Base-by-base conservation (phyloP, 106 monocot genomes). In the Posidonia australis region DNA sequence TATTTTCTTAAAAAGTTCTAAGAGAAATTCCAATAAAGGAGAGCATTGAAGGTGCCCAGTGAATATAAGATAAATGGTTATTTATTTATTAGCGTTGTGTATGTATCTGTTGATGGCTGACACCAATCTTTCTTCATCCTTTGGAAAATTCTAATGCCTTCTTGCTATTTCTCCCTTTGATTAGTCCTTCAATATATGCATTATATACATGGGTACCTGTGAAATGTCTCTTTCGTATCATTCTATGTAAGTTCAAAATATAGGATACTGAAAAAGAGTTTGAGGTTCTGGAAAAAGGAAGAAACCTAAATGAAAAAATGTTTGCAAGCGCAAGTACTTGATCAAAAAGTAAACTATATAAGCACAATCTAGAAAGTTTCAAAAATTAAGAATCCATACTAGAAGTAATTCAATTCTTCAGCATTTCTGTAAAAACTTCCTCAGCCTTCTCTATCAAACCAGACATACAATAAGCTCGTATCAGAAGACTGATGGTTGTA, bases 51-150 rank as follows among this genome's bases (percentile, higher is more conserved):
- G 19, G n/a, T 18, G 49, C 9, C 19, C 53, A 53, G 16, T 18
- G 29, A 58, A 59, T 0, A 11, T 30, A 60, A 30, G 14, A 30
- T 3, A 28, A 60, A 32, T 7, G 31, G 32, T 18, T 14, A 3
- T 24, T 60, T 59, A 86, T 89, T 93, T 24, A 93, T 86, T 57
- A 93, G 61, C 72, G 81, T 79, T 32, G 93, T 93, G 63, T 86
- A 92, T 12, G 92, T 92, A 20, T 93, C 86, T 31, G 71, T 70
- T 10, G 83, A 79, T 41, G 88, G 85, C 51, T 66, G 65, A 69
- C 93, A 93, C 44, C 70, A 46, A 51, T 86, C 82, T 59, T 72
- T 83, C 73, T 89, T 85, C 93, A 93, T 89, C 67, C 81, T 86
- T 18, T 81, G 75, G 75, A 81, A 93, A 32, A 93, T 62, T 93